Conservation (phyloP, 768 basidiomycete genomes). For the Tricholoma matsutake region DNA sequence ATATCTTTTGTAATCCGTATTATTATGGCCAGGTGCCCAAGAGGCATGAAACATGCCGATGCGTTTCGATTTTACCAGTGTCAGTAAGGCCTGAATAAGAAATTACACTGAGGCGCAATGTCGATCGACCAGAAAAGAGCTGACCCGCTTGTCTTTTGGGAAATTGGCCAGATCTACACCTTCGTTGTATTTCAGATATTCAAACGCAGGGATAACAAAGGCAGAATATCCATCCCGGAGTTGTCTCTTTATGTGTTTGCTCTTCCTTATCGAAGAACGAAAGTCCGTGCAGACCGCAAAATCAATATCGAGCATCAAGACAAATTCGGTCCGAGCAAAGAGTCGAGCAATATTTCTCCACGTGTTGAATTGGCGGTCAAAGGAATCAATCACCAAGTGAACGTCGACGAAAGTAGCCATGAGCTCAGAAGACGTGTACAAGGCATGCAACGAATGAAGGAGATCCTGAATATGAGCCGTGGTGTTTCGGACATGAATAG, state of each 20-base stretch:
- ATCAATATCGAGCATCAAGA: slow-evolving; percentile 92
- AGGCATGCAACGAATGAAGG: slow-evolving; percentile 58
- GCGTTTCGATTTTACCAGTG: slow-evolving; percentile 51
- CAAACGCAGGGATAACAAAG: slow-evolving; percentile 84
- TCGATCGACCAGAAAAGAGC: slow-evolving; percentile 13
- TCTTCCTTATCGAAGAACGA: slow-evolving; percentile 50
- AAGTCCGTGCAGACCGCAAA: slow-evolving; percentile 85
- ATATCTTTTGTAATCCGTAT: slow-evolving; percentile 73
- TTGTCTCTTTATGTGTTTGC: slow-evolving; percentile 38
- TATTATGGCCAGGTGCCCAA: slow-evolving; percentile 79
- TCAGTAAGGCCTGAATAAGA: slow-evolving; percentile 46
- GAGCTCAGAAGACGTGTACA: slow-evolving; percentile 63
- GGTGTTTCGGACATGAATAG: slow-evolving; percentile 67
- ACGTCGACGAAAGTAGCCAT: slow-evolving; percentile 77
- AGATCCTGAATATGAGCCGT: slow-evolving; percentile 43
- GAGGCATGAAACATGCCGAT: slow-evolving; percentile 76
- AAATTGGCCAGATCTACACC: slow-evolving; percentile 58
- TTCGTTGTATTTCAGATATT: slow-evolving; percentile 64
- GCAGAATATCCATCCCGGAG: slow-evolving; percentile 62
- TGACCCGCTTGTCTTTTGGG: slow-evolving; percentile 67
- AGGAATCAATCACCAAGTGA: slow-evolving; percentile 80
- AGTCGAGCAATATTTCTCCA: slow-evolving; percentile 87
- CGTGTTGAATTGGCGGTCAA: slow-evolving; percentile 84
- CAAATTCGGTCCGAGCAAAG: slow-evolving; percentile 78
- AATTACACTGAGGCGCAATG: background rate